phyloP scores from a whole-genome alignment of 2,329 filamentous ascomycete species.

The Zasmidium angulare region DNA sequence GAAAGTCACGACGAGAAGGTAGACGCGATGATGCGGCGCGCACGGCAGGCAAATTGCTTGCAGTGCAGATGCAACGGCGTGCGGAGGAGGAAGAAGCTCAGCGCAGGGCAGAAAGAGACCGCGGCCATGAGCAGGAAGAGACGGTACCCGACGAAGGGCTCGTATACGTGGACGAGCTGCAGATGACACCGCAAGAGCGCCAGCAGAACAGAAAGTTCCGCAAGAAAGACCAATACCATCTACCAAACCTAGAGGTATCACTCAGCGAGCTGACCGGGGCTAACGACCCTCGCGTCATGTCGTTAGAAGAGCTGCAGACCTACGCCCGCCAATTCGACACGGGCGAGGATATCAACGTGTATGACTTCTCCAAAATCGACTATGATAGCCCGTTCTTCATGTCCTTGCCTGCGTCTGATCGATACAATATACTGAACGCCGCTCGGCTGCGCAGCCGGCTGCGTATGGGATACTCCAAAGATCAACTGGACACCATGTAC shows the following conservation, averaged over 20 bases:
- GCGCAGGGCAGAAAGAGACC: slow-evolving; percentile 49
- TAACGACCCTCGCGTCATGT: slow-evolving; percentile 96
- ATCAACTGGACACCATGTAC: slow-evolving; percentile 95
- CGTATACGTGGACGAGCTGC: slow-evolving; percentile 87
- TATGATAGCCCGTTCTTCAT: slow-evolving; percentile 95
- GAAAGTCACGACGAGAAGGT: slow-evolving; percentile 80
- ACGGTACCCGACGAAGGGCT: slow-evolving; percentile 70
- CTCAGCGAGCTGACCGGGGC: slow-evolving; percentile 84
- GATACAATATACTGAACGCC: slow-evolving; percentile 97
- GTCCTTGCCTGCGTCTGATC: slow-evolving; percentile 82
- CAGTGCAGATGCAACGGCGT: slow-evolving; percentile 87
- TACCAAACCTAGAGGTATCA: slow-evolving; percentile 77
- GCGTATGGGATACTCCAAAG: slow-evolving; percentile 94
- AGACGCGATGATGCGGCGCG: slow-evolving; percentile 87
- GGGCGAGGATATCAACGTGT: slow-evolving; percentile 81
- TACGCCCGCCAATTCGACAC: slow-evolving; percentile 90
- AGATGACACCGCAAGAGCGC: slow-evolving; percentile 76
- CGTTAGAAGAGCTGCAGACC: slow-evolving; percentile 85
- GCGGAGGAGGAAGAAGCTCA: slow-evolving; percentile 81
- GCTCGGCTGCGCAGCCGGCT: slow-evolving; percentile 83
- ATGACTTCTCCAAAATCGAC: slow-evolving; percentile 98
- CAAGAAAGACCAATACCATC: slow-evolving; percentile 92
- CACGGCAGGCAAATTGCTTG: slow-evolving; percentile 87
- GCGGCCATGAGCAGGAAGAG: slow-evolving; percentile 53
- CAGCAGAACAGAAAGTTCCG: slow-evolving; percentile 73